These are phyloP conservation scores for Blastomyces silverae DNA, from an alignment of 2,329 filamentous ascomycete genomes.

Conservation along the genomic window DNA sequence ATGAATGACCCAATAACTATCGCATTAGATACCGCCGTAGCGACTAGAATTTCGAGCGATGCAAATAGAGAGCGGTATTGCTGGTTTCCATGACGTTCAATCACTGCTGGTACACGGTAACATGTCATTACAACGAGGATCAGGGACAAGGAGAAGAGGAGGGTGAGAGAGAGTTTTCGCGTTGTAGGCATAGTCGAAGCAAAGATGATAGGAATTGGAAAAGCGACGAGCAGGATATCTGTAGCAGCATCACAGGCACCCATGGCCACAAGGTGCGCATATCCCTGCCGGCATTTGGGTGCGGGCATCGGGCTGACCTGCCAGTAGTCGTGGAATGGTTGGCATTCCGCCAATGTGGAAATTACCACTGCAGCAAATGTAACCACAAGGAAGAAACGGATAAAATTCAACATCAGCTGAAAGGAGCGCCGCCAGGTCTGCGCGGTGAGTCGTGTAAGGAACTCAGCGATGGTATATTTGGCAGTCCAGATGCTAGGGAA, in stretches of 20 bases:
- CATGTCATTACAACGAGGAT: slow-evolving; percentile 71
- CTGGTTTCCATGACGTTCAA: slow-evolving; percentile 63
- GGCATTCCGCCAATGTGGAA: slow-evolving; percentile 77
- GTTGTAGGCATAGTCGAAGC: slow-evolving; percentile 67
- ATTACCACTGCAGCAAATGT: slow-evolving; percentile 78
- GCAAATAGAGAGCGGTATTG: slow-evolving; percentile 84
- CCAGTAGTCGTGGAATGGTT: slow-evolving; percentile 67
- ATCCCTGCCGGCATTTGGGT: slow-evolving; percentile 75
- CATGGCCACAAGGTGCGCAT: slow-evolving; percentile 81
- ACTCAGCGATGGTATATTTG: slow-evolving; percentile 85
- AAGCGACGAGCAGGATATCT: slow-evolving; percentile 77
- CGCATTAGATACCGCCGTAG: slow-evolving; percentile 78
- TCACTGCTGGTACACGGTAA: slow-evolving; percentile 73
- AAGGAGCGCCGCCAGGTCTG: slow-evolving; percentile 75
- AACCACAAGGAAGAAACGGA: slow-evolving; percentile 66
- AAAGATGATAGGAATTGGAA: slow-evolving; percentile 83
- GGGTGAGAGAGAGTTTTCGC: slow-evolving; percentile 69
- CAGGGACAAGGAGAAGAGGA: slow-evolving; percentile 79
- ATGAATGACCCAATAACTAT: slow-evolving; percentile 90
- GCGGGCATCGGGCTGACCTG: slow-evolving; percentile 82
- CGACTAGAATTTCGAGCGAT: slow-evolving; percentile 83
- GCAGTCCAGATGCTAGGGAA: slow-evolving; percentile 73
- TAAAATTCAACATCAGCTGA: slow-evolving; percentile 60
- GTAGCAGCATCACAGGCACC: slow-evolving; percentile 82
- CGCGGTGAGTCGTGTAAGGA: slow-evolving; percentile 76